Evolutionary conservation across 2,329 filamentous ascomycete genomes (phyloP).

Genomic region (Cladorrhinum sp.): DNA sequence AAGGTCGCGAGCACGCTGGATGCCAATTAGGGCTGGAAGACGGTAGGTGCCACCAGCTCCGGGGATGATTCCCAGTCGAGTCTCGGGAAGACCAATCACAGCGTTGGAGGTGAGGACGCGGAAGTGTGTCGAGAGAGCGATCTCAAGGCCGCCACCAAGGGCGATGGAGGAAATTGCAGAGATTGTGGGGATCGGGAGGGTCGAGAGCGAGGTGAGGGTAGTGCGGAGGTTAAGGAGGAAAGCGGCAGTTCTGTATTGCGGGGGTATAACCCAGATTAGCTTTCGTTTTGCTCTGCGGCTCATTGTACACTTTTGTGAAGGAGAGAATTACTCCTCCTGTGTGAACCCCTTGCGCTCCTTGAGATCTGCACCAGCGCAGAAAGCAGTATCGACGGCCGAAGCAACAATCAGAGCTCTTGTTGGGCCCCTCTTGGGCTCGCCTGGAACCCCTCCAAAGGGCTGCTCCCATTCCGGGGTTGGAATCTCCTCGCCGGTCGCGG

Average conservation of each 20-base stretch:
- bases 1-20: constrained; percentile 79
- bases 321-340: constrained; percentile 62
- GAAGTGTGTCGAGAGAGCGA: constrained; percentile 85
- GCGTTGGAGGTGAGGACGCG: constrained; percentile 81
- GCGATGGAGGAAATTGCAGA: constrained; percentile 81
- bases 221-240: constrained; percentile 76
- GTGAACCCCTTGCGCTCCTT: constrained; percentile 81
- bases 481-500: constrained; percentile 50
- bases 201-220: constrained; percentile 70
- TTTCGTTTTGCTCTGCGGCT: not conserved
- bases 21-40: constrained; percentile 76
- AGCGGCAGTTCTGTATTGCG: constrained; percentile 60
- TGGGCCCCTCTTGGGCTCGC: constrained; percentile 46
- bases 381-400: constrained; percentile 79
- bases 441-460: constrained; percentile 45
- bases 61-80: constrained; percentile 87
- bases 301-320: not conserved
- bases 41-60: constrained; percentile 91
- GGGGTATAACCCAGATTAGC: constrained; percentile 5
- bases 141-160: constrained; percentile 88
- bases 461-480: constrained; percentile 34
- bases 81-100: constrained; percentile 82
- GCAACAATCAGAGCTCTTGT: constrained; percentile 82
- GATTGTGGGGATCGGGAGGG: constrained; percentile 85
- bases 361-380: constrained; percentile 92